phyloP scores from a whole-genome alignment of 495 filamentous ascomycete genomes.

The Penicillium pulvis region DNA sequence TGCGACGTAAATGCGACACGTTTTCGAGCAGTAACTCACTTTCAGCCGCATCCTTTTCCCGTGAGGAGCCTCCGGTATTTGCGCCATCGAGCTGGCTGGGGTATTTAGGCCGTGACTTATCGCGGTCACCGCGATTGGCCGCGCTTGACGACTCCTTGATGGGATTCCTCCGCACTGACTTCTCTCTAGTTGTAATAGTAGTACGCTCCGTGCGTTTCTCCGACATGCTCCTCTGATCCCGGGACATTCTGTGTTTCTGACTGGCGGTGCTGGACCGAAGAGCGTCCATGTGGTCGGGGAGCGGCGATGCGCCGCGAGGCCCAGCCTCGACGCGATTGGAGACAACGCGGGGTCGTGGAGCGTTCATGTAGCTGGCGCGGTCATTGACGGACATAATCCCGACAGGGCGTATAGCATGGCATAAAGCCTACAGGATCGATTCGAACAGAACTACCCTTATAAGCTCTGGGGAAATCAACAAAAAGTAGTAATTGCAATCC shows the following conservation, averaged over 20 bases:
- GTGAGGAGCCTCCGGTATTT: slow-evolving; percentile 41
- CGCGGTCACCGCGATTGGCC: slow-evolving; percentile 45
- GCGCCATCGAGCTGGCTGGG: slow-evolving; percentile 37
- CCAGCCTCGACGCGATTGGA: slow-evolving; percentile 49
- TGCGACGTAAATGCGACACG: neutral
- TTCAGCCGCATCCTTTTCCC: slow-evolving; percentile 39
- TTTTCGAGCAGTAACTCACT: slow-evolving; percentile 30
- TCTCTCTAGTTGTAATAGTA: slow-evolving; percentile 66
- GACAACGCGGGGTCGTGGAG: slow-evolving; percentile 49
- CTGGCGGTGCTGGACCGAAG: slow-evolving; percentile 39
- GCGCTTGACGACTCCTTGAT: slow-evolving; percentile 57
- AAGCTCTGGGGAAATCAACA: slow-evolving; percentile 2
- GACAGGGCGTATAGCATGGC: slow-evolving; percentile 22
- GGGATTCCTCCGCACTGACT: slow-evolving; percentile 63
- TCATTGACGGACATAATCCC: slow-evolving; percentile 51
- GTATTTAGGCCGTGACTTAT: slow-evolving; percentile 46
- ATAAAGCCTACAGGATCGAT: slow-evolving; percentile 23
- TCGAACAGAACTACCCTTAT: neutral
- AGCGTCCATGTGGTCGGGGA: slow-evolving; percentile 40
- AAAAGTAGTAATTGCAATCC: slow-evolving; percentile 6
- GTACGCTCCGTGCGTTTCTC: slow-evolving; percentile 45
- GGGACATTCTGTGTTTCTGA: slow-evolving; percentile 36
- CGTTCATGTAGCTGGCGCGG: slow-evolving; percentile 47
- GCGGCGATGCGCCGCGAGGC: slow-evolving; percentile 36
- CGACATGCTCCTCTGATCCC: slow-evolving; percentile 34